A percentile compares a stretch with the other conserved stretches of the same genome.
Evolutionary conservation across 2,329 filamentous ascomycete genomes (phyloP).

Genomic region (Botryosphaeria agaves): DNA sequence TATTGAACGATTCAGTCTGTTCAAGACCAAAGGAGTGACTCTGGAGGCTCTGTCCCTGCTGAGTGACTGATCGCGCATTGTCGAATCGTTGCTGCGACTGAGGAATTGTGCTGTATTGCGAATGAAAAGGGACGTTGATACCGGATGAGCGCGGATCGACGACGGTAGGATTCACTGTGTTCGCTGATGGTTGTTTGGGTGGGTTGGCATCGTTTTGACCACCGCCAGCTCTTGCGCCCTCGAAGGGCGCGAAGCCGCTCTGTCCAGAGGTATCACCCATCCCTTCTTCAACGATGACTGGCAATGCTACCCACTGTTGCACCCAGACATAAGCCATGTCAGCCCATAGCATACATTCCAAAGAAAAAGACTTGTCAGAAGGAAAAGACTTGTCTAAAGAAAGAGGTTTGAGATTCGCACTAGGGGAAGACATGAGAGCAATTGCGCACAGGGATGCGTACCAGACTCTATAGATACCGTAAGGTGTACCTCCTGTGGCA

Average conservation of each 20-base stretch:
- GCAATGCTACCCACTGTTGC: constrained; percentile 24
- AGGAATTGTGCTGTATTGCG: constrained; percentile 16
- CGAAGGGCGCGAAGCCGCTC: no score
- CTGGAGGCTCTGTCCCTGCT: constrained; percentile 13
- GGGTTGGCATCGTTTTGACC: constrained; percentile 9
- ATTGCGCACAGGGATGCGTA: neutral
- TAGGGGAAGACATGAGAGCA: neutral
- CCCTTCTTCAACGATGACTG: constrained; percentile 18
- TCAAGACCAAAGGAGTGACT: no score
- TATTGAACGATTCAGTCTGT: constrained; percentile 14
- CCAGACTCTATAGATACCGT: constrained; percentile 1
- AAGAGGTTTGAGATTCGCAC: no score
- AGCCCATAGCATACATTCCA: no score
- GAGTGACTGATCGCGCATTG: constrained; percentile 11
- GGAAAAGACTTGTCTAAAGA: no score
- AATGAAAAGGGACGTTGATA: constrained; percentile 16
- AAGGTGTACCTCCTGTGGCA: constrained; percentile 1
- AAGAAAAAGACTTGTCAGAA: constrained; percentile 6
- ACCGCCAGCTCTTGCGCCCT: constrained; percentile 5
- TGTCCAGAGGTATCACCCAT: no score
- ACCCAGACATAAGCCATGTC: constrained; percentile 24
- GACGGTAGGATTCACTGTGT: constrained; percentile 3
- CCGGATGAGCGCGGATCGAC: constrained; percentile 9
- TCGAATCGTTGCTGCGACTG: constrained; percentile 2
- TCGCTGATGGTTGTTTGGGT: constrained; percentile 1